Evolutionary conservation across 2,329 filamentous ascomycete species (phyloP).

Genomic region (Fusarium sp.): DNA sequence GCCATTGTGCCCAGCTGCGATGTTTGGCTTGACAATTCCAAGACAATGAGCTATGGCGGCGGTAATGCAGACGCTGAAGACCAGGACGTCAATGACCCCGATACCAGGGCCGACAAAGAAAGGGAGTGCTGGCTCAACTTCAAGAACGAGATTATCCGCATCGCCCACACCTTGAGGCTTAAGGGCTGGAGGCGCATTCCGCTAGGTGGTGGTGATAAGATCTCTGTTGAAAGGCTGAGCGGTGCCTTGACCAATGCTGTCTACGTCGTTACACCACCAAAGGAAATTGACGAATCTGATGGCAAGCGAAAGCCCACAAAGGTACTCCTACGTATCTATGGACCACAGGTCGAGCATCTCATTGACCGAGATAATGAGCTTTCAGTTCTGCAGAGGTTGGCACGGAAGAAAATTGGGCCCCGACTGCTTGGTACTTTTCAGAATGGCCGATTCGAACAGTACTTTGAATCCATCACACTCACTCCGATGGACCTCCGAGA

Average conservation of each 20-base stretch:
- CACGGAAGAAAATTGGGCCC: slow-evolving; percentile 92
- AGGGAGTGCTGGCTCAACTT: slow-evolving; percentile 84
- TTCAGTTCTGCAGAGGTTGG: slow-evolving; percentile 84
- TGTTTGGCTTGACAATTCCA: slow-evolving; percentile 87
- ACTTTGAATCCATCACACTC: slow-evolving; percentile 85
- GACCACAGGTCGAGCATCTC: slow-evolving; percentile 92
- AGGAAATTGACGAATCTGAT: slow-evolving; percentile 61
- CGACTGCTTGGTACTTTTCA: slow-evolving; percentile 90
- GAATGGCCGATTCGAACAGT: slow-evolving; percentile 97
- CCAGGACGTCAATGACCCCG: slow-evolving; percentile 41
- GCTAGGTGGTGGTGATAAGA: slow-evolving; percentile 74
- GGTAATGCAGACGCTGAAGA: slow-evolving; percentile 58
- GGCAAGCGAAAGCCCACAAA: slow-evolving; percentile 69
- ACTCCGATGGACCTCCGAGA: slow-evolving; percentile 81
- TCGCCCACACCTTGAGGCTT: slow-evolving; percentile 87
- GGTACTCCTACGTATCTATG: slow-evolving; percentile 90
- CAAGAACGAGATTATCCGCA: slow-evolving; percentile 90
- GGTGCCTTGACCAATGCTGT: slow-evolving; percentile 96
- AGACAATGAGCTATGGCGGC: slow-evolving; percentile 82
- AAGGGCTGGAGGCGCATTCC: slow-evolving; percentile 92
- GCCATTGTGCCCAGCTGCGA: slow-evolving; percentile 87
- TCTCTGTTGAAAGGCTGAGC: slow-evolving; percentile 81
- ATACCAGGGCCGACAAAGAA: slow-evolving; percentile 70
- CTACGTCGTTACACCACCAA: slow-evolving; percentile 89
- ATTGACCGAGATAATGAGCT: slow-evolving; percentile 95